phyloP scores from a whole-genome alignment of 2,329 filamentous ascomycete species.

The Penicillium brasilianum region DNA sequence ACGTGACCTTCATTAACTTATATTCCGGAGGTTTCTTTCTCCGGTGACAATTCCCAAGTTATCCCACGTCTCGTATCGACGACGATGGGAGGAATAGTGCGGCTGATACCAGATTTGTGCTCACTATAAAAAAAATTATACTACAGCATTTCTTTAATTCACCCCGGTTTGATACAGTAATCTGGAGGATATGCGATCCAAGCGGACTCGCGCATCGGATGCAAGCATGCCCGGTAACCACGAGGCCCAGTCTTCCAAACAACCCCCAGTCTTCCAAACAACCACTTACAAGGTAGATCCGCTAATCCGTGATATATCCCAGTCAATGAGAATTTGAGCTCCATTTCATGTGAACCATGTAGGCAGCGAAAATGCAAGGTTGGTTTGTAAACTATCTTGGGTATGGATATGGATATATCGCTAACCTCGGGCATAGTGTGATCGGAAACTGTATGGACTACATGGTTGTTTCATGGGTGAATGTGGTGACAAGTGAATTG shows the following conservation, averaged over 20 bases:
- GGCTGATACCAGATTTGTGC: background rate
- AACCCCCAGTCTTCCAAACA: no score
- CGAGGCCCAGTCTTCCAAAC: background rate
- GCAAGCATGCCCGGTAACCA: conserved; percentile 16
- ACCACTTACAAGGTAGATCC: background rate
- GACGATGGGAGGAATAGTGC: background rate
- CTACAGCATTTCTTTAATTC: background rate
- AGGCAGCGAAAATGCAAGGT: conserved; percentile 34
- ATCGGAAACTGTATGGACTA: conserved; percentile 27
- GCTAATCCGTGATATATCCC: background rate
- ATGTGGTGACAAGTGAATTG: background rate
- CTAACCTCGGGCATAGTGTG: conserved; percentile 27
- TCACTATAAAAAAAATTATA: background rate
- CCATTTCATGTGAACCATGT: conserved; percentile 30
- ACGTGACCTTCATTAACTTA: background rate
- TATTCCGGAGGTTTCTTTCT: background rate
- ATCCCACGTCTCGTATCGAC: background rate
- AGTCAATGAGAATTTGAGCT: conserved; percentile 20
- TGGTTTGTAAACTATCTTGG: conserved; percentile 4
- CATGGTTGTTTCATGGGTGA: background rate
- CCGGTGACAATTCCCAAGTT: background rate
- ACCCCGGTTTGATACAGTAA: background rate
- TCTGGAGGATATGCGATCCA: conserved; percentile 15
- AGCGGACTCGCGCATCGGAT: conserved; percentile 13
- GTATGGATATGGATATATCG: background rate